Base-by-base conservation (phyloP, 1,284 basidiomycete species). In the Sporisorium exsertum region DNA sequence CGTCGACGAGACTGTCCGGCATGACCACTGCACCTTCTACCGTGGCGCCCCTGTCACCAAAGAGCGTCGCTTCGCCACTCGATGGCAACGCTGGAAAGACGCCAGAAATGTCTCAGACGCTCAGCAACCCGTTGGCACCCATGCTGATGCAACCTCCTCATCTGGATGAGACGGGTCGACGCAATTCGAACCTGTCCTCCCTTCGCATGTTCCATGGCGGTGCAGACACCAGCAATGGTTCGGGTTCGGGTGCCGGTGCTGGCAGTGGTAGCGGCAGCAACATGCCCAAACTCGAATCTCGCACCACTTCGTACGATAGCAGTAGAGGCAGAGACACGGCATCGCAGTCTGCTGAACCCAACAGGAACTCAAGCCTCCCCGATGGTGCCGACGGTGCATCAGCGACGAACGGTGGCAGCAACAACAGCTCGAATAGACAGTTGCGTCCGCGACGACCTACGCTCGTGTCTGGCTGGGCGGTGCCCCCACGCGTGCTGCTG, bases 121-220 rank as follows among this genome's bases (percentile, higher is more conserved):
- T 67, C 22, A 58, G 57, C 42, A 57, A 61, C 26, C 58, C 64
- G 3, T 49, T 69, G 13, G 51, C 60, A n/a, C 51, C 66, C 20
- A 65, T 80, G 59, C 58, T 56, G 29, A 58, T 82, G 18, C 81
- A 72, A 33, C 77, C 71, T 40, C 59, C 80, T 10, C 78, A 79
- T 46, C 60, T 79, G 42, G 65, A 58, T 6, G 57, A 58, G 6
- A 22, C 40, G 37, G 57, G 35, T 12, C 18, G 57, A 29, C 67
- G 64, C 50, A 69, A 78, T 26, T 77, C 79, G 24, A 61, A 26
- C 32, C 24, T 71, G n/a, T 69, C 26, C 56, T 77, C 57, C 0
- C 84, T 93, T 62, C 90, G 92, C 85, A 92, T 94, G 50, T 92
- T 92, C 81, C 94, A 58, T n/a, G 37, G 27, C 33, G 47, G 47